A percentile compares a stretch with the other conserved stretches of the same genome.
phyloP scores from a whole-genome alignment of 2,329 filamentous ascomycete species.

The Fusarium avenaceum region DNA sequence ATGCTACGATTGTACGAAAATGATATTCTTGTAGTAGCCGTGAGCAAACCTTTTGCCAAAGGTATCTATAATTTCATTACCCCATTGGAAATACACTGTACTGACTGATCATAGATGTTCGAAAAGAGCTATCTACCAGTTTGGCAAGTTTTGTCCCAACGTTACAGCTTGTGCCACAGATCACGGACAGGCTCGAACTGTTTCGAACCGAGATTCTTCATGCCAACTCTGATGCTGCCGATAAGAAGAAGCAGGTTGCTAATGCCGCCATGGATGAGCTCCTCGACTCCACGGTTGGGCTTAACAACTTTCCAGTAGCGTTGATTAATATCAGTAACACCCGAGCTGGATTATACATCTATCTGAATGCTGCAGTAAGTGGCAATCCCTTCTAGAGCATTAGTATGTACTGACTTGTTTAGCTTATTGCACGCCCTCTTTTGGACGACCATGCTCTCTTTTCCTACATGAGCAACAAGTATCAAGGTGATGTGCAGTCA shows the following conservation, averaged over 20 bases:
- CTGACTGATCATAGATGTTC: slow-evolving; percentile 55
- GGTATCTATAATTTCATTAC: slow-evolving; percentile 54
- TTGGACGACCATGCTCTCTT: slow-evolving; percentile 85
- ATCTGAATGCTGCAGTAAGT: slow-evolving; percentile 82
- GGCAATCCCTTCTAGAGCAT: fast-evolving
- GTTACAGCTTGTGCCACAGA: slow-evolving; percentile 68
- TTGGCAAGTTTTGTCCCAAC: slow-evolving; percentile 69
- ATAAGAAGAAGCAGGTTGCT: slow-evolving; percentile 64
- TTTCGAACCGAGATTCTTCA: slow-evolving; percentile 69
- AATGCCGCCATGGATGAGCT: slow-evolving; percentile 68
- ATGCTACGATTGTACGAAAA: slow-evolving; percentile 74
- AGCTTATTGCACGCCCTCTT: slow-evolving; percentile 85
- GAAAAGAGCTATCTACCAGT: slow-evolving; percentile 64
- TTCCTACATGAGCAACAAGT: slow-evolving; percentile 85
- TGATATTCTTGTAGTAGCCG: slow-evolving; percentile 64
- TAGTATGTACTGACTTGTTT: slow-evolving; percentile 14
- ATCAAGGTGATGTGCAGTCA: slow-evolving; percentile 82
- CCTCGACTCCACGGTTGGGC: slow-evolving; percentile 67
- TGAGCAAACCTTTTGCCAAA: slow-evolving; percentile 67
- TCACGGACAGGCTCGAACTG: slow-evolving; percentile 66
- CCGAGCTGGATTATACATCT: slow-evolving; percentile 85
- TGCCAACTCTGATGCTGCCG: slow-evolving; percentile 66
- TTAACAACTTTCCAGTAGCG: slow-evolving; percentile 67
- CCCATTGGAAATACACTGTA: not conserved
- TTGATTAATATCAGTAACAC: slow-evolving; percentile 81